phyloP scores from a whole-genome alignment of 2,329 filamentous ascomycete genomes.

The Dactylonectria macrodidyma region DNA sequence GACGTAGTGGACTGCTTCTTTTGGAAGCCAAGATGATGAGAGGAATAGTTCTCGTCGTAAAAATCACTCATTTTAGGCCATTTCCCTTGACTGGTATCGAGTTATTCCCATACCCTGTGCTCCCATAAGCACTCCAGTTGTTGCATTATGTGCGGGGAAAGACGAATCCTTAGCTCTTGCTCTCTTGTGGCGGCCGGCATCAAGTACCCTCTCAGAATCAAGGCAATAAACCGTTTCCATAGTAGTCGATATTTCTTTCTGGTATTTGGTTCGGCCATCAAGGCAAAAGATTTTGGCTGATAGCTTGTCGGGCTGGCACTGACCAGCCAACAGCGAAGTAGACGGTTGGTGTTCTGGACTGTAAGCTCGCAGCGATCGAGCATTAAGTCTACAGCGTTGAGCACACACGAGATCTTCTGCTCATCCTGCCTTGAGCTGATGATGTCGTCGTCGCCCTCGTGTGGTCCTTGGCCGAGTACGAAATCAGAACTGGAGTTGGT shows the following conservation, averaged over 20 bases:
- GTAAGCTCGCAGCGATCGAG: slow-evolving; percentile 16
- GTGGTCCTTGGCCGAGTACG: slow-evolving; percentile 15
- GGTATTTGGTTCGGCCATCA: slow-evolving; percentile 1
- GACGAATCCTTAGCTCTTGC: neutral
- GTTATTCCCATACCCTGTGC: no score
- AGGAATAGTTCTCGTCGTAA: no score
- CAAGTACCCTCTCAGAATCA: neutral
- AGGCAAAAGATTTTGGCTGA: slow-evolving; percentile 1
- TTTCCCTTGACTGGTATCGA: no score
- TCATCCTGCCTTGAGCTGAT: slow-evolving; percentile 10
- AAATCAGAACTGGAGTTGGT: slow-evolving; percentile 2
- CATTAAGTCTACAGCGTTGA: slow-evolving; percentile 7
- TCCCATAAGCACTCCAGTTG: no score
- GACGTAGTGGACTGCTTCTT: no score
- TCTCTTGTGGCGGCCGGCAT: slow-evolving; percentile 3
- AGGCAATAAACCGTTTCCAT: slow-evolving; percentile 11
- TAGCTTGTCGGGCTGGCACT: neutral
- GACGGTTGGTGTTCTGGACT: slow-evolving; percentile 6
- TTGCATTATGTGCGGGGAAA: neutral
- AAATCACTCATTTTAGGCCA: no score
- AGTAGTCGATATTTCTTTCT: slow-evolving; percentile 3
- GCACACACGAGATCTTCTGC: slow-evolving; percentile 18
- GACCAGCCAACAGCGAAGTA: slow-evolving; percentile 13
- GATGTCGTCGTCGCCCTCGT: slow-evolving; percentile 9
- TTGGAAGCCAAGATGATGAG: no score